These are phyloP conservation scores for Chrysoporthe puriensis DNA, from an alignment of 2,329 filamentous ascomycete genomes.

Conservation along the genomic window DNA sequence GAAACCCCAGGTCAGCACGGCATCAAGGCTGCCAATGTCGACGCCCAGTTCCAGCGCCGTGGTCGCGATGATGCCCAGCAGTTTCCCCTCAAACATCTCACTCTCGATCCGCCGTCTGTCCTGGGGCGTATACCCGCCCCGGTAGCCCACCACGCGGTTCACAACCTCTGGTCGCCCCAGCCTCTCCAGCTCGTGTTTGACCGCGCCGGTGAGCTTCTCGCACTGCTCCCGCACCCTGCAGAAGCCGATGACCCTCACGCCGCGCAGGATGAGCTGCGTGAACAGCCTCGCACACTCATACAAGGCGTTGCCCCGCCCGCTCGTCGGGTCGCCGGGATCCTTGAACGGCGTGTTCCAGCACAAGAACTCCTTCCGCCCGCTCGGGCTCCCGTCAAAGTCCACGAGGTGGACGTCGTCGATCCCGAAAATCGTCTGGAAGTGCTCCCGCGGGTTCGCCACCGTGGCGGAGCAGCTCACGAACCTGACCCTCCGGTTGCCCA, in stretches of 20 bases:
- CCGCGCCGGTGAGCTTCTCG: constrained; percentile 78
- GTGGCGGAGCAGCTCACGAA: constrained; percentile 98
- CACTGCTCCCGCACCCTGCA: constrained; percentile 87
- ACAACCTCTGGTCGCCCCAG: constrained; percentile 77
- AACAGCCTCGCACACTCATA: constrained; percentile 88
- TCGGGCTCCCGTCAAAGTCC: constrained; percentile 91
- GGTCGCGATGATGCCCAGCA: constrained; percentile 92
- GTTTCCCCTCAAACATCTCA: constrained; percentile 95
- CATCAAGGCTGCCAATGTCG: constrained; percentile 92
- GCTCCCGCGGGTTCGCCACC: constrained; percentile 86
- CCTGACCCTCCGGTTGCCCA: constrained; percentile 82
- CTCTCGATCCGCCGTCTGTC: constrained; percentile 86
- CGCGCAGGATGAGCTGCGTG: constrained; percentile 84
- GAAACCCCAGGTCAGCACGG: constrained; percentile 91
- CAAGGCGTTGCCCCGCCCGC: constrained; percentile 81
- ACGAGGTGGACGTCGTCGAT: constrained; percentile 79
- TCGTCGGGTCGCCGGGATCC: constrained; percentile 83
- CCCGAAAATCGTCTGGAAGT: constrained; percentile 95
- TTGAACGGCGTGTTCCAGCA: constrained; percentile 98
- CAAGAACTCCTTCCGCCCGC: constrained; percentile 89
- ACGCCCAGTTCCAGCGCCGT: constrained; percentile 92
- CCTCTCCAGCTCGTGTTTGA: constrained; percentile 75
- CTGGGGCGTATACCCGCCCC: constrained; percentile 91
- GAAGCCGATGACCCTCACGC: constrained; percentile 91
- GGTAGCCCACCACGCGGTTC: constrained; percentile 88